A percentile compares a stretch with the other conserved stretches of the same genome.
Conservation (phyloP, 1,284 basidiomycete species). For the Melampsora americana region DNA sequence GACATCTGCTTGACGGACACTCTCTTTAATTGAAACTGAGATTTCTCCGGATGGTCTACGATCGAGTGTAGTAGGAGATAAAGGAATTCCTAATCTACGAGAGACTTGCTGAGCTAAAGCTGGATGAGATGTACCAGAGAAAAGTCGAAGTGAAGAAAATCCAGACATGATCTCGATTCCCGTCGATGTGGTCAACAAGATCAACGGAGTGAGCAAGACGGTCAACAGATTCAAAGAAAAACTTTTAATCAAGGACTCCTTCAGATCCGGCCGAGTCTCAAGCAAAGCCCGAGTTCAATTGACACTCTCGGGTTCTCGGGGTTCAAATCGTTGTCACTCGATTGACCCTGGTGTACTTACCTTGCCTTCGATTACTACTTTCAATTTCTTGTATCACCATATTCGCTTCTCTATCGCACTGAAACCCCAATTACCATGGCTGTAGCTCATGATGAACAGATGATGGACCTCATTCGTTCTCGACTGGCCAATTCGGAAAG, state of each 20-base stretch:
- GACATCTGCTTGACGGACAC: conserved; percentile 41
- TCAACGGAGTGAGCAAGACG: background rate
- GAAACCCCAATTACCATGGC: conserved; percentile 10
- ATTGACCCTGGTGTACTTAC: too few relatives aligned
- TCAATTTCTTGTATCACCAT: too few relatives aligned
- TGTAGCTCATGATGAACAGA: conserved; percentile 33
- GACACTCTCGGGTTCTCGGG: too few relatives aligned
- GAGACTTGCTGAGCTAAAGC: conserved; percentile 38
- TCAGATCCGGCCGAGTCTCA: too few relatives aligned
- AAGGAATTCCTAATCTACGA: conserved; percentile 26
- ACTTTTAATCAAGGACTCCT: background rate
- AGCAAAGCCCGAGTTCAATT: too few relatives aligned
- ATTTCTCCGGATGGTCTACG: conserved; percentile 33
- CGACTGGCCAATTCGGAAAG: conserved; percentile 29
- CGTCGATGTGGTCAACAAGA: too few relatives aligned
- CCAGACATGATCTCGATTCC: background rate
- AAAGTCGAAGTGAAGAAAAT: conserved; percentile 40
- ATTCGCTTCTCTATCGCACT: too few relatives aligned
- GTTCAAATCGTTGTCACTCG: too few relatives aligned
- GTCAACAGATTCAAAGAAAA: background rate
- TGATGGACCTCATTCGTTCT: conserved; percentile 34
- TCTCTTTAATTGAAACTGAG: conserved; percentile 38
- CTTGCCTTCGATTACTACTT: too few relatives aligned
- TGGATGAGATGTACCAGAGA: conserved; percentile 42
- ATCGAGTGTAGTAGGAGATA: conserved; percentile 14